These are phyloP conservation scores for Aspergillus panamensis DNA, from an alignment of 495 filamentous ascomycete genomes.

Conservation along the genomic window DNA sequence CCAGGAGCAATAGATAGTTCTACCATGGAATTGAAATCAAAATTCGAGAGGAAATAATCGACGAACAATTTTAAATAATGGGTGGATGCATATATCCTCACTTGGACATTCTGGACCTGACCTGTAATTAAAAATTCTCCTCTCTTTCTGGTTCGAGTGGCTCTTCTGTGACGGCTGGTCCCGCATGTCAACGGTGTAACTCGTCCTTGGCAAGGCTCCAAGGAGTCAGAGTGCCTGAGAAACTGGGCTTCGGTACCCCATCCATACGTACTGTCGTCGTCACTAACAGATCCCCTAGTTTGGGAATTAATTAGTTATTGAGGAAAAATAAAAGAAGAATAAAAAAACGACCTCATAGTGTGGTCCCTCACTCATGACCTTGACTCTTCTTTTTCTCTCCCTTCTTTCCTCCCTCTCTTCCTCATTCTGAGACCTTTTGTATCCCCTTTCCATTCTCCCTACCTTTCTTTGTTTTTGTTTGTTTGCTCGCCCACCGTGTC, in stretches of 20 bases:
- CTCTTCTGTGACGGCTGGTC: slow-evolving; percentile 18
- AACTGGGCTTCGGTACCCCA: not conserved
- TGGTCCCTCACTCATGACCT: slow-evolving; percentile 22
- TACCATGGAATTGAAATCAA: too few species aligned
- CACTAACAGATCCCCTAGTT: slow-evolving; percentile 14
- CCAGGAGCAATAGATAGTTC: not conserved
- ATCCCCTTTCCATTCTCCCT: slow-evolving; percentile 13
- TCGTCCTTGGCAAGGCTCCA: slow-evolving; percentile 11
- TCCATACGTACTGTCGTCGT: not conserved
- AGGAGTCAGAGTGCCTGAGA: not conserved
- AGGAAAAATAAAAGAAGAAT: slow-evolving; percentile 6
- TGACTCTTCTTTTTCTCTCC: slow-evolving; percentile 18
- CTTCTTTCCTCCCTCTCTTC: slow-evolving; percentile 12
- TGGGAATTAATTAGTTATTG: not conserved
- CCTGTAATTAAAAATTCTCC: slow-evolving; percentile 19
- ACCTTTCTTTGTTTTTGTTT: slow-evolving; percentile 13
- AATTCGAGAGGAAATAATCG: not conserved
- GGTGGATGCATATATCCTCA: slow-evolving; percentile 18
- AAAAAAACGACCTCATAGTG: slow-evolving; percentile 22
- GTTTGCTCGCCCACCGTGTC: slow-evolving; percentile 1
- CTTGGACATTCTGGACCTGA: slow-evolving; percentile 16
- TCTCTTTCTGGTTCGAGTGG: slow-evolving; percentile 11
- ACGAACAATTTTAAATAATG: slow-evolving; percentile 8
- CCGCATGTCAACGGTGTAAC: slow-evolving; percentile 24
- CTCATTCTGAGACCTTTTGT: slow-evolving; percentile 8